Conservation (phyloP, 2,329 filamentous ascomycete species). For the Clarireedia paspali region DNA sequence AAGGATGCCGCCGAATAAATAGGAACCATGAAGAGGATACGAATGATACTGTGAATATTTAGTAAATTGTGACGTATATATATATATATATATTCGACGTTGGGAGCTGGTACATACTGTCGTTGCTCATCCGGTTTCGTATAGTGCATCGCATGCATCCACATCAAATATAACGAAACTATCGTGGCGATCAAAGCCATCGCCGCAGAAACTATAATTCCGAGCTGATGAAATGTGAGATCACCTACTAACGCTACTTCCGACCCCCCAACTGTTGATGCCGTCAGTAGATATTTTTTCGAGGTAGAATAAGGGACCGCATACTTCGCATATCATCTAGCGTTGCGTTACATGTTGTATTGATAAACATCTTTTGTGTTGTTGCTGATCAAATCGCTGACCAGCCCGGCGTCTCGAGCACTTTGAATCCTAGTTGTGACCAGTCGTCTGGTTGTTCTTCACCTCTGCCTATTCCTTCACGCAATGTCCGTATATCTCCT, state of each 20-base stretch:
- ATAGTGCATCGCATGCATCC: slow-evolving; percentile 52
- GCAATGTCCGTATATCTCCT: neutral
- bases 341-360: slow-evolving; percentile 29
- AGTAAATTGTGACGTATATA: neutral
- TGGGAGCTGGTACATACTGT: slow-evolving; percentile 35
- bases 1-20: slow-evolving; percentile 70
- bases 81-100: neutral
- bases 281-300: slow-evolving; percentile 14
- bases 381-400: slow-evolving; percentile 2
- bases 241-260: slow-evolving; percentile 40
- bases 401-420: slow-evolving; percentile 3
- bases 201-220: slow-evolving; percentile 42
- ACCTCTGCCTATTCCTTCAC: neutral
- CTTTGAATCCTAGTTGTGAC: neutral
- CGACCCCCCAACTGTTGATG: slow-evolving; percentile 27
- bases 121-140: slow-evolving; percentile 52
- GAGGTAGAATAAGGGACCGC: slow-evolving; percentile 6
- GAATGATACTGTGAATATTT: slow-evolving; percentile 57
- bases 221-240: slow-evolving; percentile 48
- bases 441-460: neutral
- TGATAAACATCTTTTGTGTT: slow-evolving; percentile 3
- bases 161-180: slow-evolving; percentile 48
- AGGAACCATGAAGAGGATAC: slow-evolving; percentile 82
- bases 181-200: slow-evolving; percentile 43
- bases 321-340: slow-evolving; percentile 32